Evolutionary conservation across 768 basidiomycete species (phyloP), one percentile per base, ranked within the genome.

Genomic region (Daedalea quercina): DNA sequence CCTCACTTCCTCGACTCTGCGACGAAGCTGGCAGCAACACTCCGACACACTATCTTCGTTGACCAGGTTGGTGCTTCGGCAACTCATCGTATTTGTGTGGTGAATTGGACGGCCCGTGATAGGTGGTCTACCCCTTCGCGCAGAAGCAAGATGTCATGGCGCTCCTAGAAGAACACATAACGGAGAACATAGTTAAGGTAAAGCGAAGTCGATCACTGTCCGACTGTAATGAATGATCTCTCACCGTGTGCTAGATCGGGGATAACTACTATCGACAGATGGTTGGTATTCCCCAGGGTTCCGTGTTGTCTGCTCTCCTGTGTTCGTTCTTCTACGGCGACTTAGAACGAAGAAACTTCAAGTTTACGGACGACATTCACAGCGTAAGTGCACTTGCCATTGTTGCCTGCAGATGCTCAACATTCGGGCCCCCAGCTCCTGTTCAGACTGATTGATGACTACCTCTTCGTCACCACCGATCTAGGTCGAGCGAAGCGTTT

Each of bases 281-380:
- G n/a, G 80, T 90, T 25, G 96, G 96, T 2, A 99, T 99, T 22
- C 95, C 96, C 1, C 96, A 99, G 67, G 96, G 96, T 20, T 97
- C 94, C 2, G 82, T 94, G n/a, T 70, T 98, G n/a, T 96, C 94
- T 7, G 79, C 88, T 0, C 64, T 98, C n/a, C 71, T 99, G 1
- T 99, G 96, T 65, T 87, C 89, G 1, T 90, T 94, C 68, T 96
- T 91, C 66, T 99, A 97, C 59, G 94, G 92, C 6, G 86, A 95
- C 62, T 74, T 99, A 54, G 96, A 98, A 67, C 77, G 70, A 26
- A 71, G 63, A 7, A 75, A 79, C 41, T 70, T 74, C 25, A 66
- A 70, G 35, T 83, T 87, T 56, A 78, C 76, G 1, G 63, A 77
- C 3, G 80, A 85, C 47, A 68, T 73, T 0, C 67, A 79, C 35